Evolutionary conservation across 2,329 filamentous ascomycete genomes (phyloP), one percentile per base, ranked within the genome.

Genomic region (Aspergillus versicolor): DNA sequence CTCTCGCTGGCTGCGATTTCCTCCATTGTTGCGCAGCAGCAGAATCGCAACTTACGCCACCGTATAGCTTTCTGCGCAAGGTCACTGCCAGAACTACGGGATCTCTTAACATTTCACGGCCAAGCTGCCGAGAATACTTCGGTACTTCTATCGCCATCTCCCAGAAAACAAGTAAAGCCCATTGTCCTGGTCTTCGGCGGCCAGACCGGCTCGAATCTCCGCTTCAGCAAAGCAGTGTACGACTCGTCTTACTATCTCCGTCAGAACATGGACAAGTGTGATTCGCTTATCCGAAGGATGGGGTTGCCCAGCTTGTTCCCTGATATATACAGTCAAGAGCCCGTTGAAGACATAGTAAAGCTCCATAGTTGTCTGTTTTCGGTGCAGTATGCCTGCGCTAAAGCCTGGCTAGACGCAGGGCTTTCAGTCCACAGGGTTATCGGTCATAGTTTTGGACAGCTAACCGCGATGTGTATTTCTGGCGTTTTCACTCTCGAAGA

Each of bases 371-470:
- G 61, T 24, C 56, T 75, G 0, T 77, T 78, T 46, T 63, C 75
- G 0, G 49, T 73, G 7, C 75, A 78, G 50, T 77, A 77, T 52
- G 56, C 77, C 0, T 70, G 61, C 40, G 74, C 75, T 2, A 67
- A 60, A 49, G 49, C 61, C 3, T 79, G 77, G 77, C 67, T 77
- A 4, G 72, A 76, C 21, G 65, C 61, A 7, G 75, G 76, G 0
- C 34, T 77, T 1, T 44, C 70, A 21, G 61, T 73, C 3, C 61
- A 57, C 5, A 63, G 69, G 0, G 17, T 78, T 2, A 54, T 79
- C 3, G 76, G 76, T 0, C 74, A 77, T 53, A 74, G 70, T 54
- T 70, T 77, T 56, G 75, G 75, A 2, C 67, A 77, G 52, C 60
- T 76, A 1, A 73, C 71, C 0, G 74, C 73, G 0, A 61, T 77